Percentiles rank a stretch among this genome's conserved stretches.
Evolutionary conservation across 2,329 filamentous ascomycete species (phyloP).

Genomic region (Colletotrichum sp.): DNA sequence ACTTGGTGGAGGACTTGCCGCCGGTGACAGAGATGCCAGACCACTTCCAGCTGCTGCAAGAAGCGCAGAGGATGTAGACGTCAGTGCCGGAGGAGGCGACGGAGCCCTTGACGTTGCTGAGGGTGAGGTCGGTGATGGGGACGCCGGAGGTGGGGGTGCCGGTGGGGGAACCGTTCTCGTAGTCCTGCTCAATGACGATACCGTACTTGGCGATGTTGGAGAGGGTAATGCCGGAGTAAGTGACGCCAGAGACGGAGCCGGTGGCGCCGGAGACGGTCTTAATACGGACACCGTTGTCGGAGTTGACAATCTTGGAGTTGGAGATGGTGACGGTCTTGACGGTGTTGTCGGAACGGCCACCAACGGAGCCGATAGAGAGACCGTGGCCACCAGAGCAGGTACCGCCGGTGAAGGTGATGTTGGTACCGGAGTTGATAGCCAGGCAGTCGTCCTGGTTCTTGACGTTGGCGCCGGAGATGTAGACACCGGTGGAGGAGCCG

Average conservation of each 20-base stretch:
- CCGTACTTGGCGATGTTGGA: slow-evolving; percentile 45
- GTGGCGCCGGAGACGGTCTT: slow-evolving; percentile 54
- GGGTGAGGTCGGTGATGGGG: slow-evolving; percentile 56
- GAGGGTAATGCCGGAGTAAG: slow-evolving; percentile 48
- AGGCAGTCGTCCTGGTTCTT: slow-evolving; percentile 69
- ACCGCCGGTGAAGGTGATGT: slow-evolving; percentile 50
- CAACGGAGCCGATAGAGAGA: slow-evolving; percentile 48
- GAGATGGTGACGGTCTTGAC: slow-evolving; percentile 57
- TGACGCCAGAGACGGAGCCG: slow-evolving; percentile 47
- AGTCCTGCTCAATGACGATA: slow-evolving; percentile 48
- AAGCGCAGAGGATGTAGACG: slow-evolving; percentile 59
- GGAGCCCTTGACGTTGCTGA: slow-evolving; percentile 47
- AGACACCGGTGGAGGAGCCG: slow-evolving; percentile 51
- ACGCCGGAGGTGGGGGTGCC: slow-evolving; percentile 52
- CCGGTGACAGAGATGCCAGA: slow-evolving; percentile 53
- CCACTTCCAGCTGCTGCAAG: slow-evolving; percentile 60
- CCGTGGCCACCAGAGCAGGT: slow-evolving; percentile 50
- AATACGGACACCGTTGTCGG: slow-evolving; percentile 57
- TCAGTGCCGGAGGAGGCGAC: slow-evolving; percentile 44
- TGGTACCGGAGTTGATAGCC: slow-evolving; percentile 58
- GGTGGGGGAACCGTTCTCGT: slow-evolving; percentile 51
- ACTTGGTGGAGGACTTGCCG: slow-evolving; percentile 43
- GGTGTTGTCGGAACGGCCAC: slow-evolving; percentile 54
- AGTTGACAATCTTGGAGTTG: slow-evolving; percentile 55
- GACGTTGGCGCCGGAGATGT: slow-evolving; percentile 56